Base-by-base conservation (phyloP, 2,329 filamentous ascomycete species). In the Scopulariopsis brevicaulis region DNA sequence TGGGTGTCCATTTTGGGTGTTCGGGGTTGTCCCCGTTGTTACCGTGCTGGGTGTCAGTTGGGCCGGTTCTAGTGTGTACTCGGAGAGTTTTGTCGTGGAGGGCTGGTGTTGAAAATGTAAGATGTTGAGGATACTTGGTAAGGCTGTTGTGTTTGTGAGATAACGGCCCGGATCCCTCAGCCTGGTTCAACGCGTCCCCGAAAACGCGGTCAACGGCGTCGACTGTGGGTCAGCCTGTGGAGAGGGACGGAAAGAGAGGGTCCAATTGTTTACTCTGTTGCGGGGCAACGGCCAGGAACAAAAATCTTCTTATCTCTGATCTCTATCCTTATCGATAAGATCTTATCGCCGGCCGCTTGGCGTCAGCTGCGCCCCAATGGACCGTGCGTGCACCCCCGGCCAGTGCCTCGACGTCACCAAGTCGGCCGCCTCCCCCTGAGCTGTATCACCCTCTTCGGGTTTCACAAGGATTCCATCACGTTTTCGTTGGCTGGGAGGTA, bases 1-100 rank as follows among this genome's bases (percentile, higher is more conserved):
- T 73, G 69, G 60, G 74, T 77, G 8, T 58, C 56, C 56, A 58
- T 58, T 18, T 18, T 24, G n/a, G 48, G 20, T 11, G 24, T 15
- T 12, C 22, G 15, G 46, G n/a, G 12, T 40, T 12, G 40, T 18
- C 15, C 40, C 40, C 40, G 15, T 14, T 11, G 15, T 15, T 46
- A n/a, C n/a, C 15, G 37, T 12, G 40, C 18, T n/a, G 15, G n/a
- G 40, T n/a, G 37, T 40, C 15, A 40, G 11, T 12, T 40, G 15
- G 11, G 37, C 11, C 12, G 5, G 18, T 3, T 46, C 6, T 40
- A 18, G 37, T 40, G 12, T 40, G 37, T 40, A 14, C 15, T 40
- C 18, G 7, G 40, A n/a, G 7, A 14, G 6, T 46, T n/a, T n/a
- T 46, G 40, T 32, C 15, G 40, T 10, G 12, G 7, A n/a, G 4